Evolutionary conservation across 768 basidiomycete genomes (phyloP).

Genomic region (Guyanaporus albipodus): DNA sequence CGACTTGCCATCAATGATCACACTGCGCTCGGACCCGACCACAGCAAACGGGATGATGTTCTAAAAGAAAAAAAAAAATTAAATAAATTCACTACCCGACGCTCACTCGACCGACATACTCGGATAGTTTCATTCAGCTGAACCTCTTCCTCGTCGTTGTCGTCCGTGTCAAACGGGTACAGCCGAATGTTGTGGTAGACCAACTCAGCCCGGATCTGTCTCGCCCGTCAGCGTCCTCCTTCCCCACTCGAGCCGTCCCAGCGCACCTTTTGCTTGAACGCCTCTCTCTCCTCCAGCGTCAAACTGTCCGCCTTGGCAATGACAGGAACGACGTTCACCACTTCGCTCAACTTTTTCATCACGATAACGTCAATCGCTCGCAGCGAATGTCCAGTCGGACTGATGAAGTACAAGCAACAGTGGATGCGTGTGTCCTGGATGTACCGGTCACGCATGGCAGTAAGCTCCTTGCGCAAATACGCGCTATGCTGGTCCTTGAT

Average conservation of each 20-base stretch:
- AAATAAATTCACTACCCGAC: neutral
- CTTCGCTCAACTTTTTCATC: conserved; percentile 98
- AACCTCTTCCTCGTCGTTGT: conserved; percentile 89
- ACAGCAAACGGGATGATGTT: conserved; percentile 95
- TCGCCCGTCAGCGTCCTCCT: conserved; percentile 10
- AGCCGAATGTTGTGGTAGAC: conserved; percentile 88
- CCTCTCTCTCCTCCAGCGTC: conserved; percentile 87
- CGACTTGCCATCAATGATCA: conserved; percentile 92
- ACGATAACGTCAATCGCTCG: conserved; percentile 97
- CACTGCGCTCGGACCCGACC: conserved; percentile 94
- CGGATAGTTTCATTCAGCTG: conserved; percentile 87
- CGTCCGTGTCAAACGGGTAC: conserved; percentile 97
- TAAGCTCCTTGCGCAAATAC: conserved; percentile 97
- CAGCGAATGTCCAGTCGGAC: conserved; percentile 95
- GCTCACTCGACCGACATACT: conserved; percentile 44
- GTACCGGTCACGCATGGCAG: conserved; percentile 97
- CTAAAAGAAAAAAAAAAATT: conserved; percentile 39
- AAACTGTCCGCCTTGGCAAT: conserved; percentile 96
- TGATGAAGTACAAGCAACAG: conserved; percentile 98
- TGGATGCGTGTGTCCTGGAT: conserved; percentile 99
- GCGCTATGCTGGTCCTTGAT: conserved; percentile 99
- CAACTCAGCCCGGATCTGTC: conserved; percentile 89
- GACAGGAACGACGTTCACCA: conserved; percentile 99
- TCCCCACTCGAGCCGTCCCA: neutral
- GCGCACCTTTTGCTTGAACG: conserved; percentile 87